Percentiles rank a stretch among this genome's conserved stretches.
These are phyloP conservation scores for Metarhizium rileyi DNA, from an alignment of 2,329 filamentous ascomycete species.

Conservation along the genomic window DNA sequence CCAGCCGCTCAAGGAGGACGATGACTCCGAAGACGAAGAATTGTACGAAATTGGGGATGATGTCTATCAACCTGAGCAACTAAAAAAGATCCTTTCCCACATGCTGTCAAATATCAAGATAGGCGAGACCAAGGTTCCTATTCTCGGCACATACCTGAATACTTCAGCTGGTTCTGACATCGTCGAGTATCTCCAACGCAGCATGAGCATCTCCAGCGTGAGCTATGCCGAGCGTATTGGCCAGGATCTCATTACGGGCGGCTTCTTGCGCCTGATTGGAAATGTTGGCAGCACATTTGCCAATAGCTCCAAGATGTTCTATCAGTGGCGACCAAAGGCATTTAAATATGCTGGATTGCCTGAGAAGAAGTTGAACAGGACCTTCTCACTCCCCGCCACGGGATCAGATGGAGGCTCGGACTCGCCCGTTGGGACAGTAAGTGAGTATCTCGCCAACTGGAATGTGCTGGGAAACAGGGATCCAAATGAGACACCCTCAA, in stretches of 20 bases:
- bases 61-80: constrained; percentile 70
- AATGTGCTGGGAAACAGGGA: constrained; percentile 75
- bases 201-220: constrained; percentile 74
- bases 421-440: constrained; percentile 71
- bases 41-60: constrained; percentile 86
- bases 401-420: constrained; percentile 45
- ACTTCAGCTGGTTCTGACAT: constrained; percentile 87
- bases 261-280: constrained; percentile 82
- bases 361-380: constrained; percentile 76
- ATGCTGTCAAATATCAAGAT: constrained; percentile 82
- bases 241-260: constrained; percentile 79
- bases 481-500: constrained; percentile 86
- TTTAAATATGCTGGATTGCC: constrained; percentile 82
- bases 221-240: constrained; percentile 91
- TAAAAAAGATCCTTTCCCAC: constrained; percentile 82
- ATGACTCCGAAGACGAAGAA: constrained; percentile 60
- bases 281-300: constrained; percentile 94
- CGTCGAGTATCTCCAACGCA: constrained; percentile 85
- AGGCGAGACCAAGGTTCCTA: constrained; percentile 88
- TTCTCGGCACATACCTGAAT: constrained; percentile 89
- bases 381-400: constrained; percentile 60
- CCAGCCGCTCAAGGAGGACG: constrained; percentile 53
- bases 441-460: constrained; percentile 86
- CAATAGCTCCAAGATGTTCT: constrained; percentile 95
- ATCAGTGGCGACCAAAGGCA: constrained; percentile 90